Evolutionary conservation across 2,329 filamentous ascomycete genomes (phyloP).

Genomic region (Penicillium corylophilum): DNA sequence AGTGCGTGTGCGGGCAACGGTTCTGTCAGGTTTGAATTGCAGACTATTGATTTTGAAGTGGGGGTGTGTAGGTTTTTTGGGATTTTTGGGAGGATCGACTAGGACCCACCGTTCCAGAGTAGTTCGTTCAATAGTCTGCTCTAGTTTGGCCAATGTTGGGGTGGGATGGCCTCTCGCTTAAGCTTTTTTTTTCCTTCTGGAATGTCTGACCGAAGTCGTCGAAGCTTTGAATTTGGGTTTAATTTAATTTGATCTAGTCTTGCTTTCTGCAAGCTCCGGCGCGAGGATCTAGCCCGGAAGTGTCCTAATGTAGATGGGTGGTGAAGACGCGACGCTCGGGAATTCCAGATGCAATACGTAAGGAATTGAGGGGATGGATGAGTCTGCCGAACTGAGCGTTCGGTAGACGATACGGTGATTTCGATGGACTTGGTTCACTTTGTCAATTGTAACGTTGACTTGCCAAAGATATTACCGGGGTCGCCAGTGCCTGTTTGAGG

Average conservation of each 20-base stretch:
- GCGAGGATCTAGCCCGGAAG: not conserved
- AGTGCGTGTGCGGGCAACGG: slow-evolving; percentile 1
- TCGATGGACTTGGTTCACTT: too few species aligned
- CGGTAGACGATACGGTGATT: too few species aligned
- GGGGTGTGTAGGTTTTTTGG: not conserved
- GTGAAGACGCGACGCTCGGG: not conserved
- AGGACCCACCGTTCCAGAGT: slow-evolving; percentile 14
- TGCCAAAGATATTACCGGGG: too few species aligned
- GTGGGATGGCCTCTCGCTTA: slow-evolving; percentile 1
- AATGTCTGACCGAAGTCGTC: slow-evolving; percentile 6
- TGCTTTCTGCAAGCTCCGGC: not conserved
- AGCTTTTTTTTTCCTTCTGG: slow-evolving; percentile 6
- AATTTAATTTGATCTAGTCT: not conserved
- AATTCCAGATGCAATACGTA: not conserved
- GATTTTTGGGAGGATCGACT: slow-evolving; percentile 14
- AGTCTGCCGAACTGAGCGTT: too few species aligned
- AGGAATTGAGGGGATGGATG: not conserved
- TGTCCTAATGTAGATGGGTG: not conserved
- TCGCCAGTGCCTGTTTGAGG: too few species aligned
- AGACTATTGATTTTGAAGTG: slow-evolving; percentile 19
- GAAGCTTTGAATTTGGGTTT: not conserved
- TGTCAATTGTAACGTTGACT: too few species aligned
- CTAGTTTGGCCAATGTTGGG: slow-evolving; percentile 6
- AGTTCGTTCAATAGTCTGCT: slow-evolving; percentile 19
- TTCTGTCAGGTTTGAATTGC: not conserved